phyloP scores from a whole-genome alignment of 2,329 filamentous ascomycete species.

The Zymoseptoria crescenta region DNA sequence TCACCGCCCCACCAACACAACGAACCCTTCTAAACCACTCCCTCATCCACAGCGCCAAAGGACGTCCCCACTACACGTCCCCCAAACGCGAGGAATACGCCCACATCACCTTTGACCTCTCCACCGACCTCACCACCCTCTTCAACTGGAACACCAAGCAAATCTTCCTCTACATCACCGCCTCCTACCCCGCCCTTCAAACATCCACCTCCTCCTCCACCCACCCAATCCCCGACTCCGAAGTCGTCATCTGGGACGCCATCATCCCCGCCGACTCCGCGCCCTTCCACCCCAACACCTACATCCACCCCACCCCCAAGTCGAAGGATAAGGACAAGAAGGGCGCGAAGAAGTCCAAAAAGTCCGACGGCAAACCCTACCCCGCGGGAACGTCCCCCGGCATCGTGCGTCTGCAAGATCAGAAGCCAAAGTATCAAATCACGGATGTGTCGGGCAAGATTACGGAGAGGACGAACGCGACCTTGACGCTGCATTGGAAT shows the following conservation, averaged over 20 bases:
- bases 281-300: constrained; percentile 44
- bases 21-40: not conserved
- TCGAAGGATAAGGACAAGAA: constrained; percentile 12
- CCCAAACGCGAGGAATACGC: constrained; percentile 92
- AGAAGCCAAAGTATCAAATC: constrained; percentile 94
- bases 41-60: constrained; percentile 61
- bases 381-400: constrained; percentile 46
- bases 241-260: constrained; percentile 89
- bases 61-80: constrained; percentile 92
- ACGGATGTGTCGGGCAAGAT: constrained; percentile 78
- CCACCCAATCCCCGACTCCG: constrained; percentile 36
- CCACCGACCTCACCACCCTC: constrained; percentile 81
- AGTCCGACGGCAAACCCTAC: constrained; percentile 21
- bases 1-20: not conserved
- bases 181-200: constrained; percentile 51
- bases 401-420: constrained; percentile 68
- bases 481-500: constrained; percentile 82
- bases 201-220: constrained; percentile 14
- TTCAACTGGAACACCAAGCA: constrained; percentile 99
- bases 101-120: constrained; percentile 84
- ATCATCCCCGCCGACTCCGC: constrained; percentile 75
- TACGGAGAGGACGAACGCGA: constrained; percentile 64
- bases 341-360: constrained; percentile 8
- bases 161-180: constrained; percentile 91
- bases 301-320: constrained; percentile 42